Percentiles rank a stretch among this genome's conserved stretches.
These are phyloP conservation scores for Hyaloscypha variabilis DNA, from an alignment of 495 filamentous ascomycete genomes.

Conservation along the genomic window DNA sequence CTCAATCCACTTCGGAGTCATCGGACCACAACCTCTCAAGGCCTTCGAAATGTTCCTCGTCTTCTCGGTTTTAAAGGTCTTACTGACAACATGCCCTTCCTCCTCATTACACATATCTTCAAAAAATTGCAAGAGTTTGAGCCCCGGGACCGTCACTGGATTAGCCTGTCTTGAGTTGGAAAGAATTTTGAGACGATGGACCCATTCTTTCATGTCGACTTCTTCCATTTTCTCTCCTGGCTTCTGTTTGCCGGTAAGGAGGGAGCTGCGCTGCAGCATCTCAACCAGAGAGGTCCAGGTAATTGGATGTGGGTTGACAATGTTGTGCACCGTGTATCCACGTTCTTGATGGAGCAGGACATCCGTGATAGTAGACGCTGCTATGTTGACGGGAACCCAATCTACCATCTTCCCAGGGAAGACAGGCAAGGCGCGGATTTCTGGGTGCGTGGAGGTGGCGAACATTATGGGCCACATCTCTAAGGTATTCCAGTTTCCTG, in stretches of 20 bases:
- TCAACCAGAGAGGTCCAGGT: conserved; percentile 11
- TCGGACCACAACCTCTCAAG: conserved; percentile 18
- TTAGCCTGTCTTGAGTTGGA: not conserved
- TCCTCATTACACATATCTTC: conserved; percentile 31
- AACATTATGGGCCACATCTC: conserved; percentile 37
- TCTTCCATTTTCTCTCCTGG: not conserved
- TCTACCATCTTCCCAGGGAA: conserved; percentile 21
- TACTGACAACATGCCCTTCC: not conserved
- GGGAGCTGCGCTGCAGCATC: conserved; percentile 7
- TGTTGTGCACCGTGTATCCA: conserved; percentile 25
- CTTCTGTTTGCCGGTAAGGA: not conserved
- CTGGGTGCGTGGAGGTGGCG: conserved; percentile 26
- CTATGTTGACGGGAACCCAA: conserved; percentile 38
- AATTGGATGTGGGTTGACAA: conserved; percentile 24
- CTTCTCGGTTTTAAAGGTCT: conserved; percentile 28
- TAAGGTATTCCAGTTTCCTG: conserved; percentile 20
- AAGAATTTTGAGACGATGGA: conserved; percentile 5
- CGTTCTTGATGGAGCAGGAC: conserved; percentile 18
- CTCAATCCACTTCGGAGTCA: conserved; percentile 19
- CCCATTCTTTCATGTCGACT: conserved; percentile 23
- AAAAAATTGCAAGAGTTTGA: conserved; percentile 28
- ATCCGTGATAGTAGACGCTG: conserved; percentile 27
- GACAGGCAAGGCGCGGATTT: conserved; percentile 19
- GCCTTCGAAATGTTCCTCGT: conserved; percentile 11
- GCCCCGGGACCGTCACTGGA: conserved; percentile 19